Evolutionary conservation across 768 basidiomycete species (phyloP), one percentile per base, ranked within the genome.

Genomic region (Tricholoma furcatifolium): DNA sequence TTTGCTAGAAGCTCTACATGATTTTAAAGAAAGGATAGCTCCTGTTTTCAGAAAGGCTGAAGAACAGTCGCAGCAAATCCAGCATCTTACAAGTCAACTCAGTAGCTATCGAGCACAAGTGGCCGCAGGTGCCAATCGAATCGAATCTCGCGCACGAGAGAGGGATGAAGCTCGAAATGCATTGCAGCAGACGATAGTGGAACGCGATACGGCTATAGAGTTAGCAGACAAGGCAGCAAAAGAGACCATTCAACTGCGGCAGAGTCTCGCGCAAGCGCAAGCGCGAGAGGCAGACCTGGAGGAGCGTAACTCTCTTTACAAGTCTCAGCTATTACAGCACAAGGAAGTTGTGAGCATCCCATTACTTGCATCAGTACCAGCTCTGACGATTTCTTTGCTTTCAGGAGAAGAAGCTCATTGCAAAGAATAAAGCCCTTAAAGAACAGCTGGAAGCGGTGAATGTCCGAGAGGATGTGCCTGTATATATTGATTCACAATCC

Each of bases 21-120:
- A 75, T 44, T 77, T 80, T 56, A 70, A 67, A 34, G 59, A 68
- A 17, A 72, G 76, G 6, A 73, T 78, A 14, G 59, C 70, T 14
- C 78, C 78, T 7, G 15, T 73, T 1, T 77, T 74, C 49, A 58
- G 54, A 24, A 61, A 56, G 42, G 50, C 66, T 12, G 67, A 70
- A 31, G 55, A 51, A 24, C 71, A 74, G 50, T 51, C 61, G 4
- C 54, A 60, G 23, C 63, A 72, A 34, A 62, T 72, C 23, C 57
- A 64, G 7, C 38, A 20, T 10, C 43, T 73, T 12, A 60, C 57
- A 24, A 41, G 49, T 15, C 62, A 64, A 3, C 48, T 65, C 2
- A 47, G 59, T 9, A 43, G 21, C 34, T 49, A 35, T 27, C 45
- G 51, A 27, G 46, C 40, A 21, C 58, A 63, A 12, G 9, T 55